These are phyloP conservation scores for Entrophospora sp. DNA, from an alignment of 192 early-diverging fungal species.

Conservation along the genomic window DNA sequence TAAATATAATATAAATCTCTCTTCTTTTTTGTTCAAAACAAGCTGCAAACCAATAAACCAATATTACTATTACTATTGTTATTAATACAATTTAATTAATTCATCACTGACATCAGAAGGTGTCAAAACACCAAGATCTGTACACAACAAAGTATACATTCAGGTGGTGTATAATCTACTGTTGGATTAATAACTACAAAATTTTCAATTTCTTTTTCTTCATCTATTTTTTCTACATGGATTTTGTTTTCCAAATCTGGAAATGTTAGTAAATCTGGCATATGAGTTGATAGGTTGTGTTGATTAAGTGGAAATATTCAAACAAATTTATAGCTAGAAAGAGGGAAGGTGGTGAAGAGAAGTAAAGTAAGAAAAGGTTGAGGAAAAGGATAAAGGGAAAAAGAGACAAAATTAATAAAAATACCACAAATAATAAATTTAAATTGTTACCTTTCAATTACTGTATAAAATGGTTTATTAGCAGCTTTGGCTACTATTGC, in stretches of 20 bases:
- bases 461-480: slow-evolving; percentile 88
- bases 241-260: slow-evolving; percentile 44
- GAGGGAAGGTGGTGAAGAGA: background rate
- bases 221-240: no score
- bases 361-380: no score
- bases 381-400: no score
- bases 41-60: no score
- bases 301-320: slow-evolving; percentile 92
- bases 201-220: slow-evolving; percentile 18
- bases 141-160: slow-evolving; percentile 82
- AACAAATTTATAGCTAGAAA: slow-evolving; percentile 87
- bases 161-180: slow-evolving; percentile 91
- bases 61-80: slow-evolving; percentile 1
- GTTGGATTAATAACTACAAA: slow-evolving; percentile 54
- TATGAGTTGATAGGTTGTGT: slow-evolving; percentile 77
- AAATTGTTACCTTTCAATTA: slow-evolving; percentile 74
- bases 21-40: no score
- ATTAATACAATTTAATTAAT: slow-evolving; percentile 74
- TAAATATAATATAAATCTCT: no score
- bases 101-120: slow-evolving; percentile 82
- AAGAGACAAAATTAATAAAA: no score
- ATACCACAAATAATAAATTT: background rate
- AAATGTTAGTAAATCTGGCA: slow-evolving; percentile 59
- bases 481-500: slow-evolving; percentile 92
- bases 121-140: slow-evolving; percentile 85